Base-by-base conservation (phyloP, 2,329 filamentous ascomycete species). In the Dactylonectria estremocensis region DNA sequence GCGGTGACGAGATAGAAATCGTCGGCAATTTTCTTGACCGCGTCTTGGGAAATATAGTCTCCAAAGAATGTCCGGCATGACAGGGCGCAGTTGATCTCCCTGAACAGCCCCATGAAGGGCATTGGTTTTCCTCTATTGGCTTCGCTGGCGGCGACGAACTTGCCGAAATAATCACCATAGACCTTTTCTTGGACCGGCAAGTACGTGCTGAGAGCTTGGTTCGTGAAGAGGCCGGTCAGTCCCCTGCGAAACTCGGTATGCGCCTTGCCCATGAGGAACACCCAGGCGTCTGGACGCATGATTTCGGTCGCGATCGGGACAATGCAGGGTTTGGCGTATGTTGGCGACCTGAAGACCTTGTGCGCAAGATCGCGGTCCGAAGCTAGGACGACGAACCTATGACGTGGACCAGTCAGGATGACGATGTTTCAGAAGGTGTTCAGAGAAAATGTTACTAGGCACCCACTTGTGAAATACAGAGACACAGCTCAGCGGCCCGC, bases 391-490 rank as follows among this genome's bases (percentile, higher is more conserved):
- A 95, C 92, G 80, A 95, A 95, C 76, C 92, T 93, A 71, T 1
- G 2, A n/a, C 3, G 1, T 28, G 20, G 24, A 5, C 64, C 2
- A 31, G 33, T 0, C 2, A 3, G 5, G 2, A 8, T 1, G 0
- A 0, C 1, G 2, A 14, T 1, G 6, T 6, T 8, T 8, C 13
- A n/a, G 3, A 2, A 18, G 37, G 13, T 16, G n/a, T 8, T 6
- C 3, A 10, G 35, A 43, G 4, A 5, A 55, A 13, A 16, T 61
- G 7, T 28, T 7, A 7, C 24, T 4, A 28, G 24, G 7, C 72
- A 43, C 60, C 6, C 86, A 94, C 91, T 95, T 95, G 86, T 95
- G 93, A 80, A 95, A 95, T 70, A 95, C 90, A 1, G 92, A 95
- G 18, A 95, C 92, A 75, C 93, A 95, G 79, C 92, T 95, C 65